Evolutionary conservation across 2,329 filamentous ascomycete genomes (phyloP), one percentile per base, ranked within the genome.

Genomic region (Exophiala viscosa): DNA sequence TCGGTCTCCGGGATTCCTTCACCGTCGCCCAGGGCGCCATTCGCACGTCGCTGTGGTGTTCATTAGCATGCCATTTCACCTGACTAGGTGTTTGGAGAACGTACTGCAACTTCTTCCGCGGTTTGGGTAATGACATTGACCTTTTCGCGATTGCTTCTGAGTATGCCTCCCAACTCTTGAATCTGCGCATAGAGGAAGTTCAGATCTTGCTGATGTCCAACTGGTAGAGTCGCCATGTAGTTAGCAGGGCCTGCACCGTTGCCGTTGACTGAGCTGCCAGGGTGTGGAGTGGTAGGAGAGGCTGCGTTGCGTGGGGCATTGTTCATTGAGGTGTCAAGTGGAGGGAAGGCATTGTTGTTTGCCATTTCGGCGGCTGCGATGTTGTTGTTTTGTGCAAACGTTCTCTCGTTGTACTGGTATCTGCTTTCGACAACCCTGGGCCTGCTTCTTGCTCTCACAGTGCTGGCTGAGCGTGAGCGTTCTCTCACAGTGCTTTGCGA

Each of bases 141-240:
- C 57, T 72, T 70, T 54, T 77, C 75, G 13, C 75, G 71, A 52
- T 78, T 78, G 50, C 73, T 73, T 58, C 73, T 72, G 47, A 78
- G 63, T 1, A 77, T 70, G 13, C 74, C 71, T 43, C 75, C 76
- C 55, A 78, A 61, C 54, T 78, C 75, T 48, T 75, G 62, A 23
- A 78, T 72, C 69, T 76, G 76, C 33, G 75, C 71, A 52, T 74
- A 77, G 2, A 78, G 66, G 48, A 76, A 72, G 55, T 76, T 74
- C 43, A 78, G 65, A 57, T 78, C 75, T 72, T 77, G 76, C 63
- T 77, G 73, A 49, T 77, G 75, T 9, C 75, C 75, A 7, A 75
- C 75, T 54, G 62, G 62, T 3, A 64, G 52, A 15, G 62, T 60
- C 2, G 60, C 44, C 48, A 61, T 55, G 55, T 59, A 61, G 35